Conservation (phyloP, 768 basidiomycete species). For the Boletus subcaerulescens region DNA sequence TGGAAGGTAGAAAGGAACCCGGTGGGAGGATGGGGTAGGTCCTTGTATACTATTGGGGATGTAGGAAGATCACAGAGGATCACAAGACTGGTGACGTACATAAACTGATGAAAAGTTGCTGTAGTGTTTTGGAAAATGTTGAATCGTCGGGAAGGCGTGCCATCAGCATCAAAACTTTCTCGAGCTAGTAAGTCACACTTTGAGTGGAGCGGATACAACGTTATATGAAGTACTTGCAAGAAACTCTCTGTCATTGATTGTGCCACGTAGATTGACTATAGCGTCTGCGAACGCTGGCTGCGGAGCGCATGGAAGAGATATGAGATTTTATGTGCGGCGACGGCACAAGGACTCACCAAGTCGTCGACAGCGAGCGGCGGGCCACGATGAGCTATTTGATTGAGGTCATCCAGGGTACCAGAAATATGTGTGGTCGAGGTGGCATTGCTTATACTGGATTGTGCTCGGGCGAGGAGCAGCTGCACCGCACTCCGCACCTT, state of each 20-base stretch:
- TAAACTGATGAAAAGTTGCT: constrained; percentile 50
- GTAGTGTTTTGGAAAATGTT: constrained; percentile 34
- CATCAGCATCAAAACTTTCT: constrained; percentile 59
- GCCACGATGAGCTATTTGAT: constrained; percentile 28
- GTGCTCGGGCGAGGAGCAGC: constrained; percentile 12
- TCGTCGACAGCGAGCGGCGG: constrained; percentile 23
- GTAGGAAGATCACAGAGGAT: background rate
- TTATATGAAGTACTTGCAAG: constrained; percentile 40
- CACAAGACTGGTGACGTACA: constrained; percentile 43
- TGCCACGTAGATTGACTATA: constrained; percentile 39
- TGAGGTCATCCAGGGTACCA: constrained; percentile 24
- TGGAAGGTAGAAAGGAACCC: constrained; percentile 42
- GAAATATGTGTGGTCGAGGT: background rate
- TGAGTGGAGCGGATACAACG: constrained; percentile 3
- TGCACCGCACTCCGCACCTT: constrained; percentile 11
- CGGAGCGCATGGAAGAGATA: background rate
- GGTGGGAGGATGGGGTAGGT: constrained; percentile 72
- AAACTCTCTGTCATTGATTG: constrained; percentile 57
- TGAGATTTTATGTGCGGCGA: background rate
- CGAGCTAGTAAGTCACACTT: constrained; percentile 49
- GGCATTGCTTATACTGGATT: background rate
- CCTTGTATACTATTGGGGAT: constrained; percentile 59
- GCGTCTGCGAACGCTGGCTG: constrained; percentile 53
- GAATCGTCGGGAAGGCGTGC: constrained; percentile 42
- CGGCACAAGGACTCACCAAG: constrained; percentile 22